These are phyloP conservation scores for Physcomitrellopsis africana DNA, from an alignment of 225 moss, liverwort and hornwort species.

Conservation along the genomic window DNA sequence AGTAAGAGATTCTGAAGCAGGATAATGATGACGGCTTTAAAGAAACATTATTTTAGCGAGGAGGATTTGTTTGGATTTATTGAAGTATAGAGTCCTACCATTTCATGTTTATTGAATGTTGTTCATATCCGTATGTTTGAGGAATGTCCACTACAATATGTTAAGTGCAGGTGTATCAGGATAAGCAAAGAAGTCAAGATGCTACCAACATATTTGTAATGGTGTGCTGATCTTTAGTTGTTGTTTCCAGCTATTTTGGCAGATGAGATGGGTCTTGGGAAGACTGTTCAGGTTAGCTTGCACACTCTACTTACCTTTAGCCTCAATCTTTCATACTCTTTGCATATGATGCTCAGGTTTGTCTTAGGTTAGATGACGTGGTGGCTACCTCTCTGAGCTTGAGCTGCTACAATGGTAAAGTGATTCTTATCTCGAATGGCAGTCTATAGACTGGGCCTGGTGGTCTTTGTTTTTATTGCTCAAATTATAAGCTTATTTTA, in stretches of 20 bases:
- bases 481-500: too few relatives aligned
- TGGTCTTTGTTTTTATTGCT: neutral
- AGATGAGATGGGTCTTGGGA: slow-evolving; percentile 19
- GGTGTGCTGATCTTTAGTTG: slow-evolving; percentile 58
- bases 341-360: slow-evolving; percentile 19
- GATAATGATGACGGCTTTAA: neutral
- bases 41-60: slow-evolving; percentile 6
- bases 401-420: neutral
- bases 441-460: neutral
- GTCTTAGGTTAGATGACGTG: slow-evolving; percentile 7
- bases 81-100: neutral
- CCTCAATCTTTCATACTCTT: slow-evolving; percentile 6
- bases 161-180: slow-evolving; percentile 44
- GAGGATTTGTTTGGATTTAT: slow-evolving; percentile 16
- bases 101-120: slow-evolving; percentile 9
- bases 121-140: slow-evolving; percentile 27
- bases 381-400: neutral
- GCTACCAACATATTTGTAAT: slow-evolving; percentile 38
- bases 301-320: slow-evolving; percentile 27
- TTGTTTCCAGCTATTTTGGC: slow-evolving; percentile 43
- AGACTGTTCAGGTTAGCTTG: slow-evolving; percentile 38
- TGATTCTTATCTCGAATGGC: neutral
- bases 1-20: neutral
- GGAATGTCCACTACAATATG: slow-evolving; percentile 39
- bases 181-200: slow-evolving; percentile 43